These are phyloP conservation scores for Tetrapisispora namnaoensis DNA, from an alignment of 805 yeast genomes.

Conservation along the genomic window DNA sequence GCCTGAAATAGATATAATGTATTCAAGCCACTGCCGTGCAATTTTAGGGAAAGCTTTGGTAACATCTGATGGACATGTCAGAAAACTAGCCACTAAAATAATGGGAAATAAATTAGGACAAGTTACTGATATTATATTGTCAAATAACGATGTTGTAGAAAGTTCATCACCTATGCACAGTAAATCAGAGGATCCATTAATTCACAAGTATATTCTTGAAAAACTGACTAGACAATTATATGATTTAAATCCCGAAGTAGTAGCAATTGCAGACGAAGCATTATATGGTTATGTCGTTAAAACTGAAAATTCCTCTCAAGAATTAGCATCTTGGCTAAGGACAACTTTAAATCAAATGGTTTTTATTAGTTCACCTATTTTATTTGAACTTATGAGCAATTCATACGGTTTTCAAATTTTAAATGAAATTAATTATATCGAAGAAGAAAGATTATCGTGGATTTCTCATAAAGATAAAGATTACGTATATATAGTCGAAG, in stretches of 20 bases:
- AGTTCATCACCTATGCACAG: background rate
- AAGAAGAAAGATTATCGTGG: constrained; percentile 63
- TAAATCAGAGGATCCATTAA: background rate
- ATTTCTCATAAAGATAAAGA: constrained; percentile 35
- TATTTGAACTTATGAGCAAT: constrained; percentile 55
- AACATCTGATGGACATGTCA: constrained; percentile 41
- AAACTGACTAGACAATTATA: constrained; percentile 58
- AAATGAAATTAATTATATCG: constrained; percentile 48
- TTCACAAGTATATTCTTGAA: constrained; percentile 9
- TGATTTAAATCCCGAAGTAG: constrained; percentile 50
- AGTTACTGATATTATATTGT: background rate
- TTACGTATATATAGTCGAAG: constrained; percentile 42
- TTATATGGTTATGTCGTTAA: constrained; percentile 43
- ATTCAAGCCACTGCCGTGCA: constrained; percentile 57
- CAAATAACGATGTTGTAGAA: background rate
- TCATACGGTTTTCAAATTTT: constrained; percentile 62
- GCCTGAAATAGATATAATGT: constrained; percentile 48
- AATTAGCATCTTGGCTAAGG: constrained; percentile 17
- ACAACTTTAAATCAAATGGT: constrained; percentile 35
- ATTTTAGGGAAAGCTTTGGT: constrained; percentile 56
- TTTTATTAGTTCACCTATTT: constrained; percentile 43
- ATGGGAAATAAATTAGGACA: constrained; percentile 30
- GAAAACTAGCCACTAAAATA: constrained; percentile 47
- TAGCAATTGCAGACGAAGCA: constrained; percentile 45
- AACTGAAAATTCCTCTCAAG: constrained; percentile 27